Percentiles rank a stretch among this genome's conserved stretches.
phyloP scores from a whole-genome alignment of 192 early-diverging fungal species.

The Polychytrium aggregatum region DNA sequence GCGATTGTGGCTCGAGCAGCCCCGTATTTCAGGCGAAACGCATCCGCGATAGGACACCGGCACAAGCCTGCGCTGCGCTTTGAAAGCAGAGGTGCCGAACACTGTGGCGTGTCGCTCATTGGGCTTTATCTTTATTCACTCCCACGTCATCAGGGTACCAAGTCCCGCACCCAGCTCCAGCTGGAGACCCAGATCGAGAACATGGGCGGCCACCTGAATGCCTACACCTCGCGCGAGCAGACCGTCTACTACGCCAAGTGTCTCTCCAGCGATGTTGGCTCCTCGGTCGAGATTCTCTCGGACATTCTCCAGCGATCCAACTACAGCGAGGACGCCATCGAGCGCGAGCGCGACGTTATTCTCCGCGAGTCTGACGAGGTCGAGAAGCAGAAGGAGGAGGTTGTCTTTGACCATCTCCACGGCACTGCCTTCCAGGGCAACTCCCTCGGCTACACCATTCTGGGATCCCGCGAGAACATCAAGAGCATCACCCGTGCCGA shows the following conservation, averaged over 20 bases:
- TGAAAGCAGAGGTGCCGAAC: too few relatives aligned
- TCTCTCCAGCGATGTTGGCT: conserved; percentile 72
- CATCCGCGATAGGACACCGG: too few relatives aligned
- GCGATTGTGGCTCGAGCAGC: too few relatives aligned
- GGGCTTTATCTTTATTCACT: too few relatives aligned
- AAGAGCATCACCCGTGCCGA: conserved; percentile 76
- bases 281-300: conserved; percentile 85
- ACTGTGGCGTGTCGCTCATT: too few relatives aligned
- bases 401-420: conserved; percentile 98
- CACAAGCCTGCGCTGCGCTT: too few relatives aligned
- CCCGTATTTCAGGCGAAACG: too few relatives aligned
- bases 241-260: conserved; percentile 98
- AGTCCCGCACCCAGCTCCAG: conserved; percentile 72
- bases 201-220: conserved; percentile 96
- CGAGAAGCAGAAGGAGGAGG: conserved; percentile 92
- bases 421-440: conserved; percentile 86
- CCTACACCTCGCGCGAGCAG: conserved; percentile 98
- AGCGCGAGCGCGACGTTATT: conserved; percentile 96
- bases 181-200: conserved; percentile 94
- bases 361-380: conserved; percentile 81
- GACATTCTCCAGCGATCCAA: conserved; percentile 92
- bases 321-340: conserved; percentile 71
- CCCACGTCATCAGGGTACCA: conserved; percentile 63
- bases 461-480: conserved; percentile 92
- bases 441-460: conserved; percentile 82